Evolutionary conservation across 2,329 filamentous ascomycete genomes (phyloP).

Genomic region (Aspergillus quadrilineatus): DNA sequence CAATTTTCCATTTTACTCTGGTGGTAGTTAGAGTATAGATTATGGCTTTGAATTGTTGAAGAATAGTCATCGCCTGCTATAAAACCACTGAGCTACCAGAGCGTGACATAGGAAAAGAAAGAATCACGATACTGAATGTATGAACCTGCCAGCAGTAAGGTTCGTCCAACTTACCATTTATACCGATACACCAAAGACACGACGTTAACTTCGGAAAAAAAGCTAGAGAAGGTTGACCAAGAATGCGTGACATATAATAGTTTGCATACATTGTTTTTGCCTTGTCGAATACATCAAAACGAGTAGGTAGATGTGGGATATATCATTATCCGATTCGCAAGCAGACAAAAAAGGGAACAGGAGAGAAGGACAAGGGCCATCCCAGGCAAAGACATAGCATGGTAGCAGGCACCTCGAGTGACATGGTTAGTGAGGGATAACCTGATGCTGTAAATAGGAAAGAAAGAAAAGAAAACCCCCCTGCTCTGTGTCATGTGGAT

Average conservation of each 20-base stretch:
- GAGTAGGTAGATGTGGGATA: slow-evolving; percentile 37
- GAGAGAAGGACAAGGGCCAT: slow-evolving; percentile 18
- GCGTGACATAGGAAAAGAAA: too few species aligned
- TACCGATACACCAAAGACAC: background rate
- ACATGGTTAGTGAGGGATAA: slow-evolving; percentile 7
- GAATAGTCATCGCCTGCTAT: too few species aligned
- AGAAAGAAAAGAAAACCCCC: slow-evolving; percentile 18
- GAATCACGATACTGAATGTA: too few species aligned
- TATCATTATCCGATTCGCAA: slow-evolving; percentile 35
- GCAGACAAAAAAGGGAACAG: slow-evolving; percentile 20
- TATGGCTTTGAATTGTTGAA: background rate
- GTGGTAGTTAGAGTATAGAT: background rate
- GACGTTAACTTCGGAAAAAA: background rate
- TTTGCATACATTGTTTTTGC: slow-evolving; percentile 32
- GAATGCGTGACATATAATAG: slow-evolving; percentile 30
- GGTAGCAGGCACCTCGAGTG: background rate
- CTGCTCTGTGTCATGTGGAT: slow-evolving; percentile 29
- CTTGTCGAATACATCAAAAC: slow-evolving; percentile 28
- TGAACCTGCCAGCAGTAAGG: too few species aligned
- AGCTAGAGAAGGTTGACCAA: slow-evolving; percentile 22
- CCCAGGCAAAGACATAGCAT: slow-evolving; percentile 2
- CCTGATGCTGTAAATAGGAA: slow-evolving; percentile 19
- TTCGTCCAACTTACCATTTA: background rate
- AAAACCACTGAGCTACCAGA: too few species aligned
- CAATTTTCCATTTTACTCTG: background rate